Percentiles rank a stretch among this genome's conserved stretches.
Evolutionary conservation across 176 grass and related monocot genomes (phyloP).

Genomic region (Oryza longistaminata): DNA sequence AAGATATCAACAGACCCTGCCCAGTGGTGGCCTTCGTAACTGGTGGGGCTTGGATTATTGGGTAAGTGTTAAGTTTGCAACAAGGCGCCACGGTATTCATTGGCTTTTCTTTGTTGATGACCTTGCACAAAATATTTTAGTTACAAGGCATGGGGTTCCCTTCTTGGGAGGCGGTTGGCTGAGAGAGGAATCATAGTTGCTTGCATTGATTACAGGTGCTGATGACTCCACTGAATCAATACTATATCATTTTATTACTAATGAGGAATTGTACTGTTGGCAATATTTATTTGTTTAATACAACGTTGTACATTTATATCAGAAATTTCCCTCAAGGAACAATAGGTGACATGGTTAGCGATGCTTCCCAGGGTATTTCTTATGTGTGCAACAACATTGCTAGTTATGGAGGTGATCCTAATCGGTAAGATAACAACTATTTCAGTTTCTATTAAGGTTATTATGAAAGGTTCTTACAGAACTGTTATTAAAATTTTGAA

Average conservation of each 20-base stretch:
- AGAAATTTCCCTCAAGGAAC: slow-evolving; percentile 99
- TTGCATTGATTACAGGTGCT: slow-evolving; percentile 97
- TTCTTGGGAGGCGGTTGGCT: slow-evolving; percentile 83
- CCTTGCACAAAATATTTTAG: slow-evolving; percentile 45
- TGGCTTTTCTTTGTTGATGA: slow-evolving; percentile 8
- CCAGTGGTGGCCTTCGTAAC: slow-evolving; percentile 97
- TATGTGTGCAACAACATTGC: slow-evolving; percentile 89
- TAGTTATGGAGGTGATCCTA: slow-evolving; percentile 87
- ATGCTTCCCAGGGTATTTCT: slow-evolving; percentile 96
- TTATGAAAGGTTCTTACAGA: background rate
- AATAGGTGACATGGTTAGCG: slow-evolving; percentile 91
- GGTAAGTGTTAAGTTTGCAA: slow-evolving; percentile 54
- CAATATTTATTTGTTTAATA: slow-evolving; percentile 25
- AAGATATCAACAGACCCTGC: slow-evolving; percentile 54
- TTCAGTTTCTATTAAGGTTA: slow-evolving; percentile 13
- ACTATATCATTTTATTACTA: background rate
- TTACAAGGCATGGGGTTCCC: slow-evolving; percentile 98
- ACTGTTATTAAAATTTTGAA: background rate
- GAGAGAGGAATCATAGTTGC: slow-evolving; percentile 98
- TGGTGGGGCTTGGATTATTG: slow-evolving; percentile 98
- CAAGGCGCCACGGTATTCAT: background rate
- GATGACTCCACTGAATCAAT: slow-evolving; percentile 16
- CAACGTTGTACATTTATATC: slow-evolving; percentile 20
- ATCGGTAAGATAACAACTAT: slow-evolving; percentile 54
- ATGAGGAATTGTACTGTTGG: background rate